Base-by-base conservation (phyloP, 495 filamentous ascomycete genomes). In the Xeromyces bisporus region DNA sequence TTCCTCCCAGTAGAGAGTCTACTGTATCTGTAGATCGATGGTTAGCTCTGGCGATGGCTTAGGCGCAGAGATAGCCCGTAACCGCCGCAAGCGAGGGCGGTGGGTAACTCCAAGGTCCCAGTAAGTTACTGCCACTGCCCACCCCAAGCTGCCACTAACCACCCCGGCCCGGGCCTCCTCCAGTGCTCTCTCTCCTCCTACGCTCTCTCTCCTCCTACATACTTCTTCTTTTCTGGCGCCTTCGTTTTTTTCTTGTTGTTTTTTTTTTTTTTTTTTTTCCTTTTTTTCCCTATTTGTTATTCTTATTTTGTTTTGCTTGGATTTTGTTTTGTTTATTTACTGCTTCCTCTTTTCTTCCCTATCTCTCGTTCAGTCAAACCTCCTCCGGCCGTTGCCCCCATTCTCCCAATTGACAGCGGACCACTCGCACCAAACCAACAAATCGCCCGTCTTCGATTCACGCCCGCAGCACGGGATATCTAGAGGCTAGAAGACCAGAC, bases 21-120 rank as follows among this genome's bases (percentile, higher is more conserved):
- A n/a, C n/a, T n/a, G n/a, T n/a, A n/a, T n/a, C n/a, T n/a, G n/a
- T n/a, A n/a, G n/a, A n/a, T n/a, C n/a, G n/a, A n/a, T n/a, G n/a
- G n/a, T n/a, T n/a, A 23, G 34, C 32, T 36, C 37, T 44, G 34
- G 31, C 28, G 43, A 39, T 39, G 40, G 32, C 15, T 35, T n/a
- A n/a, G n/a, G n/a, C n/a, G n/a, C n/a, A n/a, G n/a, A n/a, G n/a
- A n/a, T n/a, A n/a, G n/a, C n/a, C 20, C 20, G 53, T 58, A 63
- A 50, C 43, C 58, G 58, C 58, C 44, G 46, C 44, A 39, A 39
- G 37, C 37, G 37, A 34, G 37, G 18, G 6, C 17, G 8, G 12
- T 17, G 4, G 9, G 20, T 21, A 21, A 5, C 5, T 9, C 9
- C 20, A 21, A 9, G 20, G 9, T 21, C 9, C 20, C 20, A n/a